phyloP scores from a whole-genome alignment of 1,284 basidiomycete genomes.

The Somion occarium region DNA sequence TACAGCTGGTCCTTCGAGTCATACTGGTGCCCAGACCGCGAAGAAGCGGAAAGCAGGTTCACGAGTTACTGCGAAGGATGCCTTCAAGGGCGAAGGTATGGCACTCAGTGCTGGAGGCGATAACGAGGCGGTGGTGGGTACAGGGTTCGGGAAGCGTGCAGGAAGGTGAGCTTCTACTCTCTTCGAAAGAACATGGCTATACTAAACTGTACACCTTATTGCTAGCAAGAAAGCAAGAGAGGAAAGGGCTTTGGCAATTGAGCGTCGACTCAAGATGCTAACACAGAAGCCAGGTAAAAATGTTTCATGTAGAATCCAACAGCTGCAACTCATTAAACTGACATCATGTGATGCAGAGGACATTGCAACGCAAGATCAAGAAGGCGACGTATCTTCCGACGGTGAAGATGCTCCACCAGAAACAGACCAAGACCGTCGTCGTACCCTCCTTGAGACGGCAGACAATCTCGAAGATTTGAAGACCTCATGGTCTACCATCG shows the following conservation, averaged over 20 bases:
- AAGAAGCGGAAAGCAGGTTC: slow-evolving; percentile 67
- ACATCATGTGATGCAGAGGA: slow-evolving; percentile 12
- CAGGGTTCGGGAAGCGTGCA: slow-evolving; percentile 66
- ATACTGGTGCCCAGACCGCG: slow-evolving; percentile 53
- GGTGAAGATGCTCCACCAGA: slow-evolving; percentile 38
- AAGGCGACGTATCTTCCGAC: slow-evolving; percentile 25
- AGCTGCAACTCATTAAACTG: slow-evolving; percentile 4
- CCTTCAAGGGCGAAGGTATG: slow-evolving; percentile 54
- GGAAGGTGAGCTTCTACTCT: slow-evolving; percentile 51
- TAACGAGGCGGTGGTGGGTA: slow-evolving; percentile 38
- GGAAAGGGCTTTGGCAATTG: slow-evolving; percentile 67
- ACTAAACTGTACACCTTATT: slow-evolving; percentile 2
- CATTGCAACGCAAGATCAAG: slow-evolving; percentile 12
- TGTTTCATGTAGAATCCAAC: not conserved
- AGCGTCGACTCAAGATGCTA: slow-evolving; percentile 49
- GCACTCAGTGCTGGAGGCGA: slow-evolving; percentile 44
- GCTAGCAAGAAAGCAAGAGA: slow-evolving; percentile 69
- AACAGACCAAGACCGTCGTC: slow-evolving; percentile 53
- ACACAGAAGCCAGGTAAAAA: slow-evolving; percentile 29
- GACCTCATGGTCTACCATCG: slow-evolving; percentile 39
- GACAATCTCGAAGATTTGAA: slow-evolving; percentile 33
- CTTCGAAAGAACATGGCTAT: not conserved
- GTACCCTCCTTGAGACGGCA: slow-evolving; percentile 40
- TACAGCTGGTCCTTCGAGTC: slow-evolving; percentile 42
- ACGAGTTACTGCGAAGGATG: slow-evolving; percentile 54